Evolutionary conservation across 140 eudicot genomes (phyloP).

Genomic region (Cichorium intybus): DNA sequence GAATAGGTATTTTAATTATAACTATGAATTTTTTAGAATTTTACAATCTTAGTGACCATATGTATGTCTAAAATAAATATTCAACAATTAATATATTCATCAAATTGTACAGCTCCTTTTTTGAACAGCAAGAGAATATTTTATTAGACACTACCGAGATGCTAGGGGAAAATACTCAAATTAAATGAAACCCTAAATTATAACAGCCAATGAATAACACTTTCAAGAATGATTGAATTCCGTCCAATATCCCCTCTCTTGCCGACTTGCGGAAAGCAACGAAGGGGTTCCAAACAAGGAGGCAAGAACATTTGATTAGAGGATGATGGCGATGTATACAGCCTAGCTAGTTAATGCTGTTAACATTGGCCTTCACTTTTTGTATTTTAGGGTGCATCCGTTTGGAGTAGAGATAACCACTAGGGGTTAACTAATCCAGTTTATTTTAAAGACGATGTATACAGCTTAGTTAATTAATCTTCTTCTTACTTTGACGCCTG

Average conservation of each 20-base stretch:
- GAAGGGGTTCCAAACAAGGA: neutral
- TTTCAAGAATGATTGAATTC: slow-evolving; percentile 4
- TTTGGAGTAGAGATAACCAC: slow-evolving; percentile 5
- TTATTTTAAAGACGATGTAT: too few relatives aligned
- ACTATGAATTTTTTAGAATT: too few relatives aligned
- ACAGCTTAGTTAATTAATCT: too few relatives aligned
- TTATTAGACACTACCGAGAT: too few relatives aligned
- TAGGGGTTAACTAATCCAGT: neutral
- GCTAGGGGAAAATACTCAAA: too few relatives aligned
- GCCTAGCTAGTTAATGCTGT: neutral
- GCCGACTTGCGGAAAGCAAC: slow-evolving; percentile 13
- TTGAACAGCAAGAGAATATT: too few relatives aligned
- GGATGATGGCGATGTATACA: neutral
- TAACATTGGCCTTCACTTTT: neutral
- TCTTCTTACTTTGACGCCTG: neutral
- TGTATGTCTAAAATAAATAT: too few relatives aligned
- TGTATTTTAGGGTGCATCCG: neutral
- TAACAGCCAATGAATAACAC: neutral
- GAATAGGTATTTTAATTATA: too few relatives aligned
- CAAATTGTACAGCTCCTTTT: neutral
- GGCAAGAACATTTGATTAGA: slow-evolving; percentile 1
- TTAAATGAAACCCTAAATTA: neutral
- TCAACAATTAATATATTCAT: too few relatives aligned
- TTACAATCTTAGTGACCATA: too few relatives aligned
- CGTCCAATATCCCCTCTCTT: too few relatives aligned